Base-by-base conservation (phyloP, 441 rosid species). In the Capsella rubella region DNA sequence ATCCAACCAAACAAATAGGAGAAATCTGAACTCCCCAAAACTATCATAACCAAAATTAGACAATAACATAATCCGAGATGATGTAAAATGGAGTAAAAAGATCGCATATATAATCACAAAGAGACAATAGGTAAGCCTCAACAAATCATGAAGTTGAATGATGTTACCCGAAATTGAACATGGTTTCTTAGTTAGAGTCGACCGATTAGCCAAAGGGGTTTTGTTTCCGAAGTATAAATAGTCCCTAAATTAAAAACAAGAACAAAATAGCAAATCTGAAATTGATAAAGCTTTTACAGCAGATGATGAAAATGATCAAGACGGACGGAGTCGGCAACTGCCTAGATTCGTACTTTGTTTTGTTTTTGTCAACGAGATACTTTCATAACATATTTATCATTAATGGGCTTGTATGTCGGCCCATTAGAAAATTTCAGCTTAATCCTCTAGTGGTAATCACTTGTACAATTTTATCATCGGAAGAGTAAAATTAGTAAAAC, bases 151-250 rank as follows among this genome's bases (percentile, higher is more conserved):
- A 56, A 46, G 66, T 14, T 32, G 35, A 8, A 8, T 25, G 28
- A 40, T 32, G 58, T 18, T 86, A 91, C 97, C 97, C 88, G 84
- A 91, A 91, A 78, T 82, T 91, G 87, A 87, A 91, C 97, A 91
- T 89, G 52, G 84, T 78, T 21, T 78, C 15, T 53, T 58, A 35
- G 67, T 53, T 58, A 35, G 67, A 73, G 13, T 32, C 29, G 12
- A 55, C 53, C 14, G 75, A 82, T 71, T 25, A 54, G 9, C 54
- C 7, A 71, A 64, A 55, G 71, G 3, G 46, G 3, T 18, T 51
- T 25, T 39, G 39, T 10, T 39, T 6, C 29, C 21, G 50, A 1
- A 35, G 2, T 21, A 21, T 11, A 0, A 37, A 37, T 37, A 8
- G 3, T 37, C 0, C 40, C 40, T 2, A 35, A 2, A 35, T 10